Evolutionary conservation across 164 flowering plant species (phyloP).

Genomic region (Hamamelis virginiana): DNA sequence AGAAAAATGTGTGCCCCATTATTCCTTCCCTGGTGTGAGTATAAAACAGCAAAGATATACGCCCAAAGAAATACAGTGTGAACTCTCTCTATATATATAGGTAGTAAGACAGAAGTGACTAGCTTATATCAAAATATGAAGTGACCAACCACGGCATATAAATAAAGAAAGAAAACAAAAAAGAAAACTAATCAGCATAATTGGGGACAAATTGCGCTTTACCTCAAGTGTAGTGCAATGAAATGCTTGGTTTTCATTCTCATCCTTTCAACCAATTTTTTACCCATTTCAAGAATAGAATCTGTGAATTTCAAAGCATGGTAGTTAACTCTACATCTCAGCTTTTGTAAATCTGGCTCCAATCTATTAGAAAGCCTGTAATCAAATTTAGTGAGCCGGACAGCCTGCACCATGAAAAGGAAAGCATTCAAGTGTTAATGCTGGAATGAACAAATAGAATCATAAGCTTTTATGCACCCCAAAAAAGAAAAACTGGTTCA

Average conservation of each 20-base stretch:
- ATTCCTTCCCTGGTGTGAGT: too few species aligned
- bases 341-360: conserved; percentile 54
- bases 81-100: not conserved
- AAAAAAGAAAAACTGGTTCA: not conserved
- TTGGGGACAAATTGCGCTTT: not conserved
- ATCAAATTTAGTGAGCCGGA: conserved; percentile 66
- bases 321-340: conserved; percentile 77
- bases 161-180: not conserved
- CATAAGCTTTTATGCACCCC: not conserved
- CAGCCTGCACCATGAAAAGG: conserved; percentile 43
- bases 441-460: not conserved
- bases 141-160: not conserved
- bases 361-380: conserved; percentile 65
- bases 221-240: conserved; percentile 83
- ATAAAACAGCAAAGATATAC: not conserved
- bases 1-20: not conserved
- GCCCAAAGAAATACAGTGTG: not conserved
- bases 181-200: not conserved
- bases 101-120: not conserved
- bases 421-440: not conserved
- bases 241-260: conserved; percentile 53
- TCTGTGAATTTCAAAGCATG: conserved; percentile 65
- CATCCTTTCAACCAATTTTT: conserved; percentile 55
- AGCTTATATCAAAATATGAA: not conserved
- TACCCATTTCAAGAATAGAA: conserved; percentile 54